Evolutionary conservation across 1,284 basidiomycete genomes (phyloP).

Genomic region (Mycena citricolor): DNA sequence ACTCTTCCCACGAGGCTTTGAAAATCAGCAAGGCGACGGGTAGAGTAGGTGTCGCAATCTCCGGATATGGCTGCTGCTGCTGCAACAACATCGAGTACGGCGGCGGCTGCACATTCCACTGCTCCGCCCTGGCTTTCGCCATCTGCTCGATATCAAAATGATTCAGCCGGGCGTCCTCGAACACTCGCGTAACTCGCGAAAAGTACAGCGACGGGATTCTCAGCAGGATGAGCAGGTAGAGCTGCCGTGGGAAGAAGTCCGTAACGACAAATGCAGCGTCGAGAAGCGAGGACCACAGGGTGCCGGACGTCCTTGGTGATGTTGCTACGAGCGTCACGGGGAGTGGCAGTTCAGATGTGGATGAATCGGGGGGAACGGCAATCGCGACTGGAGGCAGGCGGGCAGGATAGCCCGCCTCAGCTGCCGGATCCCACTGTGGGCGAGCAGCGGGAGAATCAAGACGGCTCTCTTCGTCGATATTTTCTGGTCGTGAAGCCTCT

Average conservation of each 20-base stretch:
- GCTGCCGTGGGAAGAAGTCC: conserved; percentile 26
- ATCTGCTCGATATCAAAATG: conserved; percentile 30
- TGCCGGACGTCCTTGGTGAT: too few relatives aligned
- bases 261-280: conserved; percentile 22
- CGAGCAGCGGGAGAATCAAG: too few relatives aligned
- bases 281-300: too few relatives aligned
- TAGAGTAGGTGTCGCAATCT: conserved; percentile 26
- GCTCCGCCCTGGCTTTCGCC: conserved; percentile 21
- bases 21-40: conserved; percentile 20
- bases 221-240: conserved; percentile 30
- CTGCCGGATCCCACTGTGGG: too few relatives aligned
- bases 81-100: conserved; percentile 17
- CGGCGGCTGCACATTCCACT: conserved; percentile 14
- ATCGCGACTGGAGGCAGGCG: too few relatives aligned
- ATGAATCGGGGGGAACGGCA: too few relatives aligned
- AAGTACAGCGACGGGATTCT: conserved; percentile 30
- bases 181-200: conserved; percentile 30
- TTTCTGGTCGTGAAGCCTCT: too few relatives aligned
- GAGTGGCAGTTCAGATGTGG: too few relatives aligned
- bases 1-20: conserved; percentile 38
- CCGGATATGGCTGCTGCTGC: conserved; percentile 6
- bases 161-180: conserved; percentile 32
- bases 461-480: too few relatives aligned
- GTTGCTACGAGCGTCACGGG: too few relatives aligned
- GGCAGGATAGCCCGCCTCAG: too few relatives aligned